These are phyloP conservation scores for Sporothrix inflata DNA, from an alignment of 2,329 filamentous ascomycete species.

Conservation along the genomic window DNA sequence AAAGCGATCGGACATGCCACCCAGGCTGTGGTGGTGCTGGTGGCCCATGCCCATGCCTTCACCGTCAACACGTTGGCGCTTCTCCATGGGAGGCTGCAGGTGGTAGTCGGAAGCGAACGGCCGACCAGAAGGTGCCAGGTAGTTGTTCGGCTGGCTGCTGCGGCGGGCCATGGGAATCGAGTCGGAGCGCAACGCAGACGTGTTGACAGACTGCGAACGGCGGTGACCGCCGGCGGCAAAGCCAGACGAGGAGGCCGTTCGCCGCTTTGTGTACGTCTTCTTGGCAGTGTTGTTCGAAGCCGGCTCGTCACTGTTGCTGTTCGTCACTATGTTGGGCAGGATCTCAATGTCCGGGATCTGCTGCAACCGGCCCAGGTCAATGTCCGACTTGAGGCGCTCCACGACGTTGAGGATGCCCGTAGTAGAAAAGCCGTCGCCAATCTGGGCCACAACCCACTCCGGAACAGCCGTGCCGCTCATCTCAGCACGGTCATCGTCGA, in stretches of 20 bases:
- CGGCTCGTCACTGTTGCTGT: conserved; percentile 27
- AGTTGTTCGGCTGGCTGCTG: conserved; percentile 29
- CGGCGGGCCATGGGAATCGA: conserved; percentile 34
- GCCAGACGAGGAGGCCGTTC: background rate
- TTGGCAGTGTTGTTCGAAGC: conserved; percentile 33
- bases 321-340: conserved; percentile 52
- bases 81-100: conserved; percentile 27
- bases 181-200: conserved; percentile 31
- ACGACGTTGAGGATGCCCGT: conserved; percentile 53
- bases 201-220: conserved; percentile 41
- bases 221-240: conserved; percentile 34
- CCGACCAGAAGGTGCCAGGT: background rate
- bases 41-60: conserved; percentile 1
- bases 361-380: conserved; percentile 47
- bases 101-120: background rate
- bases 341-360: conserved; percentile 64
- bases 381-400: conserved; percentile 49
- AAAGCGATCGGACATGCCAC: background rate
- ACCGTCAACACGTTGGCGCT: conserved; percentile 31
- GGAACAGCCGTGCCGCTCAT: conserved; percentile 50
- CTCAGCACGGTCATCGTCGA: conserved; percentile 36
- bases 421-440: conserved; percentile 53
- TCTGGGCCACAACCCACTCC: conserved; percentile 53
- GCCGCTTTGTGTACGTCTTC: conserved; percentile 30
- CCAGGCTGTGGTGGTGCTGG: background rate